Conservation (phyloP, 2,329 filamentous ascomycete species). For the Sporothrix humicola region DNA sequence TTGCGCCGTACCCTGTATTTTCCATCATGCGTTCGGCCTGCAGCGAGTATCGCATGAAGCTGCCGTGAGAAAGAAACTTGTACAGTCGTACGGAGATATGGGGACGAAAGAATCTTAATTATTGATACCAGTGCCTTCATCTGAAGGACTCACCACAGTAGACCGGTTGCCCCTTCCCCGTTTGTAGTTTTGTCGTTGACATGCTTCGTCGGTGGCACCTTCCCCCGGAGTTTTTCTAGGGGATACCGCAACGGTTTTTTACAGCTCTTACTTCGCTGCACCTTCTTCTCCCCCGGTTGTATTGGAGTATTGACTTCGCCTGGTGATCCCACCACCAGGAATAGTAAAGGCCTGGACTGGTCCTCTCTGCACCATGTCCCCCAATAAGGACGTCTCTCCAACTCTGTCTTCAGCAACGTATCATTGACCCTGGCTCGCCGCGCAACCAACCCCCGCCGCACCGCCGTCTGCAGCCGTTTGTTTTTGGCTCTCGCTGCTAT, state of each 20-base stretch:
- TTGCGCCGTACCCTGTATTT: conserved; percentile 21
- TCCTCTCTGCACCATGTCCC: not conserved
- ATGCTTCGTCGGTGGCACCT: conserved; percentile 15
- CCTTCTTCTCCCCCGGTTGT: conserved; percentile 6
- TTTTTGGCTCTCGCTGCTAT: conserved; percentile 11
- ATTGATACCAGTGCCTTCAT: not conserved
- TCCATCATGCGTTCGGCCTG: conserved; percentile 6
- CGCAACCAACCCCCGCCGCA: conserved; percentile 14
- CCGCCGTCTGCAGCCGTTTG: conserved; percentile 13
- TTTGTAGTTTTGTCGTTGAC: not conserved
- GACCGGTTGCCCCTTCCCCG: conserved; percentile 3
- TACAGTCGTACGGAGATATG: conserved; percentile 1
- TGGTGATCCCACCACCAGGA: conserved; percentile 1
- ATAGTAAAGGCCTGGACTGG: not conserved
- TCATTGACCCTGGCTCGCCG: conserved; percentile 23
- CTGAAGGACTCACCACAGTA: not conserved
- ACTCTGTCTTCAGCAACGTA: conserved; percentile 24
- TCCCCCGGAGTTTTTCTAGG: conserved; percentile 5
- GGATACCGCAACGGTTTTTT: not conserved
- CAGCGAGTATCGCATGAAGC: conserved; percentile 13
- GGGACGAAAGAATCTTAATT: not conserved
- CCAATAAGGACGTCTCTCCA: not conserved
- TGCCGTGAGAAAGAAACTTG: not conserved
- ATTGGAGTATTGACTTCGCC: not conserved
- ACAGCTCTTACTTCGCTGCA: not conserved